Evolutionary conservation across 371 early-diverging fungal species (phyloP), one percentile per base, ranked within the genome.

Genomic region (Saksenaea oblongispora): DNA sequence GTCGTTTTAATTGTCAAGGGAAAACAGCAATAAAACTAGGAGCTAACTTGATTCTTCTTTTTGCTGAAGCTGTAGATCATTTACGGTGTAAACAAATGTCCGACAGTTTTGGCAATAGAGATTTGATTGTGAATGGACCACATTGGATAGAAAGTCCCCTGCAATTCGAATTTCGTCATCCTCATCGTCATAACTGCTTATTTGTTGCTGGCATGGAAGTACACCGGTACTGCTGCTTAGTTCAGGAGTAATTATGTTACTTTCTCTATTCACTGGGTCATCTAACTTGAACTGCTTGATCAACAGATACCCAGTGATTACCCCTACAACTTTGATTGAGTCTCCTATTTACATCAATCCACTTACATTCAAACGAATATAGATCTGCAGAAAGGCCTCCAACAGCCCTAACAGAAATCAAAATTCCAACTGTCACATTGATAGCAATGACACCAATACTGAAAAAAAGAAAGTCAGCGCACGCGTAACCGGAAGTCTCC

Each of bases 301-400:
- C 27, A 79, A 59, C 10, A 79, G 60, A 44, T 75, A 79, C 2
- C 74, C 72, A 1, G 76, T 79, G 18, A 79, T 65, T 0, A 73
- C 74, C 79, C 79, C 79, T 79, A 61, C 11, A 28, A 58, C 17
- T 11, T 28, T 10, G 36, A 44, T 22, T 59, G 18, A 59, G 15
- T 26, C 26, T 42, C 14, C 17, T 27, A 26, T 28, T 14, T 39
- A n/a, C 14, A 31, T 54, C 22, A 7, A 3, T 5, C 7, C 44
- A 44, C 65, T 72, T 76, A 80, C 81, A 81, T 28, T 81, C 81
- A 71, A 78, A 75, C 0, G 76, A 67, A 62, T 81, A 81, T 5
- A 81, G 34, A 31, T 81, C 76, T 5, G 81, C 72, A 1, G 78
- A 76, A 34, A 81, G 59, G 1, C 78, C 75, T 15, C 73, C 75